These are phyloP conservation scores for Conticribra weissflogii DNA, from an alignment of 108 stramenopile genomes.

Conservation along the genomic window DNA sequence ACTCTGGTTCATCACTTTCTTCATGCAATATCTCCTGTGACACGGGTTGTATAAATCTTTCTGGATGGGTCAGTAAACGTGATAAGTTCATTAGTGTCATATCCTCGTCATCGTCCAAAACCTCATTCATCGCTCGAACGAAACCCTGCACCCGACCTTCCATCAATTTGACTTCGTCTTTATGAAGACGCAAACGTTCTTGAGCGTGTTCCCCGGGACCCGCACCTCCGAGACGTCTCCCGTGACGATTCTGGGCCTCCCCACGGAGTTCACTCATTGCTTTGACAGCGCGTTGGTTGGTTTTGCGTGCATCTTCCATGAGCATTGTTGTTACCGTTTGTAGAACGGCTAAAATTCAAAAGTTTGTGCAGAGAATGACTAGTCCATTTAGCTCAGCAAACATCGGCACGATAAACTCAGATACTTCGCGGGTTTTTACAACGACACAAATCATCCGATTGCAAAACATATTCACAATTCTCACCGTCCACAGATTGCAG, in stretches of 20 bases:
- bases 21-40: conserved; percentile 71
- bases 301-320: conserved; percentile 59
- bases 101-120: conserved; percentile 88
- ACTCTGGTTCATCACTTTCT: conserved; percentile 89
- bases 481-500: conserved; percentile 79
- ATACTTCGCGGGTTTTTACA: no score
- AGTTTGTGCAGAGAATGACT: no score
- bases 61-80: conserved; percentile 79
- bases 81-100: conserved; percentile 90
- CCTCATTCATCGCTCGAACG: conserved; percentile 69
- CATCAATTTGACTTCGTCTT: conserved; percentile 78
- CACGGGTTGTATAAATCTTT: conserved; percentile 86
- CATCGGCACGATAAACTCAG: no score
- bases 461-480: no score
- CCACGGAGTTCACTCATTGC: conserved; percentile 59
- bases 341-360: no score
- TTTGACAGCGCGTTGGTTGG: conserved; percentile 36
- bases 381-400: no score
- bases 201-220: conserved; percentile 61
- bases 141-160: conserved; percentile 78
- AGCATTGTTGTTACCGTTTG: conserved; percentile 66
- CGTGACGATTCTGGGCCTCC: neutral
- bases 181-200: conserved; percentile 69
- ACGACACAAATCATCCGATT: no score
- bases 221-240: conserved; percentile 4